Evolutionary conservation across 306 rosid genomes (phyloP).

Genomic region (Cucurbita pepo): DNA sequence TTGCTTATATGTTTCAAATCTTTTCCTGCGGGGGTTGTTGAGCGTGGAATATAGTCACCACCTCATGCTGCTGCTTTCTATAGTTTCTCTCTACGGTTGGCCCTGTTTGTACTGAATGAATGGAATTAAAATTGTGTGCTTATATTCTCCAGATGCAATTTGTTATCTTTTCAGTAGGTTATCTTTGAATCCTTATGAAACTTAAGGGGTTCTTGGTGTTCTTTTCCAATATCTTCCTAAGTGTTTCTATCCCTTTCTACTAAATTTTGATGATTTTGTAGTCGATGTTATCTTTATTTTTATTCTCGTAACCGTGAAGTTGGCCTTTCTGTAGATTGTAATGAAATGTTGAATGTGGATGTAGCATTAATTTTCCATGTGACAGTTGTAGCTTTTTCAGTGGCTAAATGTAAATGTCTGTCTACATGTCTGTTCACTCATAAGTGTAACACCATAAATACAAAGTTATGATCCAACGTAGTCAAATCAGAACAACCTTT

Average conservation of each 20-base stretch:
- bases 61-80: neutral
- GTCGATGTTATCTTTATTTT: neutral
- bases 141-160: neutral
- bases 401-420: neutral
- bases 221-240: neutral
- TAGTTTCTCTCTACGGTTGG: neutral
- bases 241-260: neutral
- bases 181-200: neutral
- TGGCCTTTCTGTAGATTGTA: neutral
- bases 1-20: neutral
- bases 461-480: slow-evolving; percentile 4
- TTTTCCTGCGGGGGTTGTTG: neutral
- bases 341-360: neutral
- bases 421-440: neutral
- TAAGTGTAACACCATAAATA: neutral
- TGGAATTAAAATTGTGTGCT: neutral
- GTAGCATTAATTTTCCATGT: neutral
- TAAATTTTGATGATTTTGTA: neutral
- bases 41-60: neutral
- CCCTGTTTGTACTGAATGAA: neutral
- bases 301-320: neutral
- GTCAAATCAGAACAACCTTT: slow-evolving; percentile 16
- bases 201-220: neutral
- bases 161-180: neutral
- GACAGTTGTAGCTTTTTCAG: neutral